Evolutionary conservation across 2,329 filamentous ascomycete species (phyloP), one percentile per base, ranked within the genome.

Genomic region (Helotiales sp.): DNA sequence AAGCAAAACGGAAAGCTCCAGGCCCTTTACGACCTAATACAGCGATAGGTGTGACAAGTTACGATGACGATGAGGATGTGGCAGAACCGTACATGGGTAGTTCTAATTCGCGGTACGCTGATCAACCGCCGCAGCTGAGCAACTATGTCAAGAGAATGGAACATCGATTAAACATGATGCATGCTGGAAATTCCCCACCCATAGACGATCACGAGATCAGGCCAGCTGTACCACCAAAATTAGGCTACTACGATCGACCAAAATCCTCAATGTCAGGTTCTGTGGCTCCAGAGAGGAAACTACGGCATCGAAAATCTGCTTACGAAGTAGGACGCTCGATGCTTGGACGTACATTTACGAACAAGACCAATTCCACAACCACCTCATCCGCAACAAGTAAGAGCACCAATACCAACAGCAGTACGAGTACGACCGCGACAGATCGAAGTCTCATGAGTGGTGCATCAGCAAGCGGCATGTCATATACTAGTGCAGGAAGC

Each of bases 121-220:
- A 80, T 33, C 75, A 81, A 38, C 79, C 84, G 2, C 88, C 90
- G 17, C 85, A 93, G 66, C 77, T 96, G 10, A 89, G 86, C 69
- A 93, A 89, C 68, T 97, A 97, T 68, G 91, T 96, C 4, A 86
- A 95, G 67, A 84, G 92, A 49, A 97, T 98, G 92, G 93, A 98
- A 71, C 89, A 84, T 63, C 85, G 91, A 33, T 75, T 97, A 38
- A 70, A 61, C 31, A 68, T 69, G 53, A 69, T 70, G 66, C 66
- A 71, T 50, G 54, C 59, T 7, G 64, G 52, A 31, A 68, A 57
- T 42, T 58, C 63, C 10, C 53, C 53, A 6, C 54, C 15, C 53
- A 9, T 31, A 6, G 63, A 64, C 6, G 58, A 63, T 13, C 59
- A 63, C 38, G 66, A 65, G 19, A 22, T 38, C 31, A 53, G 63